Conservation (phyloP, 2,329 filamentous ascomycete genomes). For the Apiospora koreana region DNA sequence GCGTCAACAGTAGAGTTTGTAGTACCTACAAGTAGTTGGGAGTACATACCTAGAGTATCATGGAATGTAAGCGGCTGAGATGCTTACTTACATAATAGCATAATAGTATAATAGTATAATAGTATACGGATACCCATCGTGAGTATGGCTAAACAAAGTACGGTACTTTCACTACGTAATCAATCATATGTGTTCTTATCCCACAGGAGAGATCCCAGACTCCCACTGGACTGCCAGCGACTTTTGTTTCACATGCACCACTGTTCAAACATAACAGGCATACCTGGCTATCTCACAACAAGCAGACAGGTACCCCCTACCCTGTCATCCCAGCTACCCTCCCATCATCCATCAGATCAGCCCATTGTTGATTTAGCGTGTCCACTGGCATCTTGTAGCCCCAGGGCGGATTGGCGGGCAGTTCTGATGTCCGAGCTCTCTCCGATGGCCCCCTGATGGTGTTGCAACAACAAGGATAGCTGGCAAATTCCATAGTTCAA, state of each 20-base stretch:
- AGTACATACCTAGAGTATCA: too few species aligned
- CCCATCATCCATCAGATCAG: conserved; percentile 7
- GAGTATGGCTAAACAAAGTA: neutral
- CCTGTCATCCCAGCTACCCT: neutral
- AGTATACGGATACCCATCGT: neutral
- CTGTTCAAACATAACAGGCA: neutral
- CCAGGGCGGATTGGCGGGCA: neutral
- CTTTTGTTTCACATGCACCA: conserved; percentile 6
- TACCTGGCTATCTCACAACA: neutral
- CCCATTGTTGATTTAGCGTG: conserved; percentile 4
- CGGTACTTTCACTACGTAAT: neutral
- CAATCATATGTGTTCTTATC: neutral
- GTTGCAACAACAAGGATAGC: neutral
- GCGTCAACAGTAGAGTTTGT: neutral
- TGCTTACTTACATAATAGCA: neutral
- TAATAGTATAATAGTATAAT: too few species aligned
- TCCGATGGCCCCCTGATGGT: conserved; percentile 1
- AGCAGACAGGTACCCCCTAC: neutral
- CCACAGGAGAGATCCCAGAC: neutral
- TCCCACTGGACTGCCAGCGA: neutral
- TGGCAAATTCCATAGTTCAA: neutral
- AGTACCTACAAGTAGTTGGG: too few species aligned
- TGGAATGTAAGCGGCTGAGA: too few species aligned
- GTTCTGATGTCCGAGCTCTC: conserved; percentile 5
- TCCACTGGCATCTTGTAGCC: neutral